Base-by-base conservation (phyloP, 164 flowering plant genomes). In the Echeveria elegans region DNA sequence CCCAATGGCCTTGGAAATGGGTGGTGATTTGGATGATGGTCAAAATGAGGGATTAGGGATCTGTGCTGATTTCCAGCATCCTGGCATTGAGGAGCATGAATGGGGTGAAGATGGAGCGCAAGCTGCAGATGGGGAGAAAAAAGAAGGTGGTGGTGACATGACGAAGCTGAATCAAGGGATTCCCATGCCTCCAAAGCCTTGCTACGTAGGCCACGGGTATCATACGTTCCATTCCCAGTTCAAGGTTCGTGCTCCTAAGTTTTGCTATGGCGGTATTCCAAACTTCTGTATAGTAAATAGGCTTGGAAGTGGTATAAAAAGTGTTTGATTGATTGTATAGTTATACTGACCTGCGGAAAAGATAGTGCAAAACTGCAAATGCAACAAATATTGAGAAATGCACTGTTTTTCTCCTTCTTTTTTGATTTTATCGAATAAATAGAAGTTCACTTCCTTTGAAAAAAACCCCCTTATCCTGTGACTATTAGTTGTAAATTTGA, bases 161-260 rank as follows among this genome's bases (percentile, higher is more conserved):
- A 81, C 56, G 11, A 87, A 84, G 67, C 75, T 56, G 11, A 79
- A 76, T 71, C 87, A 77, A n/a, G 87, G 76, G 9, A 47, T 69
- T 48, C 74, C 63, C 1, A 77, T 68, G 32, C 81, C 77, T 26
- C 83, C 89, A 2, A 95, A 89, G 75, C 69, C 78, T 70, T 89
- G 86, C 37, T 92, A 82, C 79, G 79, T 74, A 84, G 77, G 66
- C 77, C 94, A 84, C 72, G 87, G 75, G 30, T 88, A 84, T 80
- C 88, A 84, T 70, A 83, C 94, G 1, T 89, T 84, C 78, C 97
- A 88, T 86, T 92, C 97, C 43, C 99, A 92, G 88, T 92, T 86
- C 78, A 95, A 95, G 99, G 99, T 92, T 81, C 82, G 95, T 86
- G 70, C 47, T 52, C 30, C 70, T 43, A 31, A 67, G 63, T 31